Conservation (phyloP, 2,329 filamentous ascomycete species). For the Triangularia verruculosa region DNA sequence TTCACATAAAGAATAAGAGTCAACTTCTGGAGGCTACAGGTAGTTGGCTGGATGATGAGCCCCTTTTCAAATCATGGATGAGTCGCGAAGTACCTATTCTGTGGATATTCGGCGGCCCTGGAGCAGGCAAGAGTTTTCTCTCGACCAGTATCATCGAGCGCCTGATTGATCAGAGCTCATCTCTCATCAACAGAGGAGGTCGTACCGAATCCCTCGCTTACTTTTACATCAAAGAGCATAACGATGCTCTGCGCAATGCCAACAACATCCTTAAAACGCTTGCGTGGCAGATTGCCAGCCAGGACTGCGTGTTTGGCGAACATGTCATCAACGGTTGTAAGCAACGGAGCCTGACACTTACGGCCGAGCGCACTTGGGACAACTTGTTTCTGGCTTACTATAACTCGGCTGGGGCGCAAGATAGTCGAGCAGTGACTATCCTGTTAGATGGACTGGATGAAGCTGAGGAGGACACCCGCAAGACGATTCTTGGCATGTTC, state of each 20-base stretch:
- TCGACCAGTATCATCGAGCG: constrained; percentile 6
- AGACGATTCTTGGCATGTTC: constrained; percentile 8
- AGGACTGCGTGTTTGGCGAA: constrained; percentile 1
- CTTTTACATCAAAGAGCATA: constrained; percentile 14
- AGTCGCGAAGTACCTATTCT: constrained; percentile 5
- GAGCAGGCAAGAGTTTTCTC: constrained; percentile 10
- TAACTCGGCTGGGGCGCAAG: neutral
- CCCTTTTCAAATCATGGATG: constrained; percentile 6
- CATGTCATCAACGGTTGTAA: constrained; percentile 4
- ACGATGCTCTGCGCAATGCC: constrained; percentile 10
- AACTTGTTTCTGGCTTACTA: constrained; percentile 11
- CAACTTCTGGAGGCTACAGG: constrained; percentile 9
- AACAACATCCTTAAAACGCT: constrained; percentile 12
- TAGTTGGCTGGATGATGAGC: constrained; percentile 8
- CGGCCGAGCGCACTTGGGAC: constrained; percentile 10
- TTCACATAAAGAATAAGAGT: neutral
- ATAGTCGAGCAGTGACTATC: neutral
- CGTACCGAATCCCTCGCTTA: constrained; percentile 2
- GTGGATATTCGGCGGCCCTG: constrained; percentile 15
- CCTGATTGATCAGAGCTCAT: neutral
- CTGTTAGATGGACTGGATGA: constrained; percentile 12
- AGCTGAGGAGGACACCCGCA: neutral
- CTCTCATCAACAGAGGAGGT: neutral
- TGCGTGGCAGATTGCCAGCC: constrained; percentile 6
- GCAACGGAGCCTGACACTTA: neutral